Percentiles rank a stretch among this genome's conserved stretches.
These are phyloP conservation scores for Penicillium sp. DNA, from an alignment of 2,329 filamentous ascomycete species.

Conservation along the genomic window DNA sequence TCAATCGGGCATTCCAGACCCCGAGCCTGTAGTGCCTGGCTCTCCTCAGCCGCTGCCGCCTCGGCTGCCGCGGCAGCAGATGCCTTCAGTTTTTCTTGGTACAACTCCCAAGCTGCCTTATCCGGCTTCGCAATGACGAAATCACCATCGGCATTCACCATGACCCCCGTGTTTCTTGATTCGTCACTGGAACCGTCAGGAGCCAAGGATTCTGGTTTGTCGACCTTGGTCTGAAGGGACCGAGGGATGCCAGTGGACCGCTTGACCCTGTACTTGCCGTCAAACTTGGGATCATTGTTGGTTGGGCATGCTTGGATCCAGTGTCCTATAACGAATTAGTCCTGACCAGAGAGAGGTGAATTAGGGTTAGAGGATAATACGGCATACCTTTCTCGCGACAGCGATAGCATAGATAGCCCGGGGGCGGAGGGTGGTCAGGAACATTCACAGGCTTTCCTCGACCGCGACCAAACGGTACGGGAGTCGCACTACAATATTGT, in stretches of 20 bases:
- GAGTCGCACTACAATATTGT: conserved; percentile 44
- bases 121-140: conserved; percentile 96
- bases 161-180: conserved; percentile 79
- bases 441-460: conserved; percentile 58
- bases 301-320: conserved; percentile 98
- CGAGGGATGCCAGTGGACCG: conserved; percentile 94
- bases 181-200: conserved; percentile 76
- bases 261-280: conserved; percentile 89
- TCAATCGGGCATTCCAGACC: conserved; percentile 93
- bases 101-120: conserved; percentile 93
- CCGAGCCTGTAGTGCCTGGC: conserved; percentile 82
- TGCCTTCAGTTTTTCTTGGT: conserved; percentile 88
- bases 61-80: conserved; percentile 78
- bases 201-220: conserved; percentile 75
- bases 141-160: conserved; percentile 96
- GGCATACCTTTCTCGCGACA: conserved; percentile 79
- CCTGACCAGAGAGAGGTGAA: conserved; percentile 14
- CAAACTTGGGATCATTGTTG: conserved; percentile 96
- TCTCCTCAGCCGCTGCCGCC: conserved; percentile 70
- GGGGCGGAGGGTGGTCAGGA: conserved; percentile 87
- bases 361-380: not conserved
- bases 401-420: conserved; percentile 92
- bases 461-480: conserved; percentile 42
- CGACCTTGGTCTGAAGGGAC: conserved; percentile 91
- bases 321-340: conserved; percentile 57